phyloP scores from a whole-genome alignment of 2,329 filamentous ascomycete genomes.

The Onygena corvina region DNA sequence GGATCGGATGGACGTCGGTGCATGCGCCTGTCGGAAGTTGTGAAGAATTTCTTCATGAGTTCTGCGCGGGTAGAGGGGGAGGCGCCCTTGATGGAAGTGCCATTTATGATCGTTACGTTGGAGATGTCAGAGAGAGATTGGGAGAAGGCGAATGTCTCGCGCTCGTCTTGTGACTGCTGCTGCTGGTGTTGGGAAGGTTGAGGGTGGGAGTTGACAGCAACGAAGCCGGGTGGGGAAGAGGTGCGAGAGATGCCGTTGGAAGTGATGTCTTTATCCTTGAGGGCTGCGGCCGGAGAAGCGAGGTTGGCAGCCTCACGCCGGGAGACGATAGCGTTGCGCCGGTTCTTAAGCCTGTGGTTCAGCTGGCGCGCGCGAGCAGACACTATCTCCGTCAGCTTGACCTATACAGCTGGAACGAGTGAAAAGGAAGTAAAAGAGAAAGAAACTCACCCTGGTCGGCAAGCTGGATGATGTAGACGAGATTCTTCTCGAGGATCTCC shows the following conservation, averaged over 20 bases:
- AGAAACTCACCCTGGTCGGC: constrained; percentile 55
- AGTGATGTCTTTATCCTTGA: constrained; percentile 27
- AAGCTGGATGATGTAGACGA: constrained; percentile 64
- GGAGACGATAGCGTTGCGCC: constrained; percentile 58
- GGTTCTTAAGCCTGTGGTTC: constrained; percentile 65
- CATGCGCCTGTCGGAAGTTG: constrained; percentile 43
- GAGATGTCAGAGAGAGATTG: constrained; percentile 33
- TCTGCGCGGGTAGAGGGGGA: constrained; percentile 48
- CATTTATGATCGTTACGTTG: constrained; percentile 39
- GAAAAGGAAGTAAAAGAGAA: not conserved
- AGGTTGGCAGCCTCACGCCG: constrained; percentile 41
- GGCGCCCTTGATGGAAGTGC: constrained; percentile 40
- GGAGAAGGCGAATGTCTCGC: constrained; percentile 31
- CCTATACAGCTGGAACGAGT: not conserved
- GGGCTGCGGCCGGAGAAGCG: constrained; percentile 25
- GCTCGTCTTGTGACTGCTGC: constrained; percentile 20
- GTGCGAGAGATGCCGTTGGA: constrained; percentile 23
- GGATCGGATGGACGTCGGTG: constrained; percentile 25
- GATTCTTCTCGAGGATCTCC: constrained; percentile 68
- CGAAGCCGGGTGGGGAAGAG: constrained; percentile 43
- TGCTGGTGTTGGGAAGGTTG: constrained; percentile 18
- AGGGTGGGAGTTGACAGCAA: constrained; percentile 46
- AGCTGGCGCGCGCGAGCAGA: constrained; percentile 63
- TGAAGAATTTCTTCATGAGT: constrained; percentile 51
- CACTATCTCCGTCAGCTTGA: constrained; percentile 31